Conservation (phyloP, 2,329 filamentous ascomycete genomes). For the Zelopaecilomyces penicillatus region DNA sequence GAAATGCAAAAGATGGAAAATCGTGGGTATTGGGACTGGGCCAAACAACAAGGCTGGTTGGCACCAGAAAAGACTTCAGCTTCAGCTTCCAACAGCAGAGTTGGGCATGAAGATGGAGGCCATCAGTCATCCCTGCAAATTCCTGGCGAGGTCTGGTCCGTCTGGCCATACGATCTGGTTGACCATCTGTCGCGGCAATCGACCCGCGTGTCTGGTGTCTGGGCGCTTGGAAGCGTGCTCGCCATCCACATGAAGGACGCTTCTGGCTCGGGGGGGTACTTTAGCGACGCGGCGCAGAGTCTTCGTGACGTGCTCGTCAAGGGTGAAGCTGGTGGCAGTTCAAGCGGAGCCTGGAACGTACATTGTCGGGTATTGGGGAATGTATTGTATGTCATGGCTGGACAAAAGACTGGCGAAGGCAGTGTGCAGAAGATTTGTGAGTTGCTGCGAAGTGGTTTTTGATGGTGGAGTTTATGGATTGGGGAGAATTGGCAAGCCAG, state of each 20-base stretch:
- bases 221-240: constrained; percentile 67
- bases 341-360: constrained; percentile 36
- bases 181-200: constrained; percentile 45
- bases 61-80: neutral
- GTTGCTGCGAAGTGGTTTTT: constrained; percentile 6
- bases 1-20: constrained; percentile 52
- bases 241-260: constrained; percentile 48
- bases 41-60: constrained; percentile 39
- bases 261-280: constrained; percentile 38
- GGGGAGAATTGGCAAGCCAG: neutral
- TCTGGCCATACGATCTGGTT: constrained; percentile 59
- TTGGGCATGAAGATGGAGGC: neutral
- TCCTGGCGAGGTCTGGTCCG: constrained; percentile 47
- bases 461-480: neutral
- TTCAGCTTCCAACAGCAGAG: constrained; percentile 12
- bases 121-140: neutral
- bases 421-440: constrained; percentile 19
- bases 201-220: constrained; percentile 51
- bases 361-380: constrained; percentile 49
- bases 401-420: constrained; percentile 33
- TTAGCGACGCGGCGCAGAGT: constrained; percentile 36
- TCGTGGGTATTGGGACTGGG: constrained; percentile 47
- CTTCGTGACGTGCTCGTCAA: constrained; percentile 30
- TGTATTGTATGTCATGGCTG: constrained; percentile 50
- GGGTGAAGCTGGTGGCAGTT: constrained; percentile 11